Conservation (phyloP, 1,139 yeast genomes). For the Scheffersomyces titani region DNA sequence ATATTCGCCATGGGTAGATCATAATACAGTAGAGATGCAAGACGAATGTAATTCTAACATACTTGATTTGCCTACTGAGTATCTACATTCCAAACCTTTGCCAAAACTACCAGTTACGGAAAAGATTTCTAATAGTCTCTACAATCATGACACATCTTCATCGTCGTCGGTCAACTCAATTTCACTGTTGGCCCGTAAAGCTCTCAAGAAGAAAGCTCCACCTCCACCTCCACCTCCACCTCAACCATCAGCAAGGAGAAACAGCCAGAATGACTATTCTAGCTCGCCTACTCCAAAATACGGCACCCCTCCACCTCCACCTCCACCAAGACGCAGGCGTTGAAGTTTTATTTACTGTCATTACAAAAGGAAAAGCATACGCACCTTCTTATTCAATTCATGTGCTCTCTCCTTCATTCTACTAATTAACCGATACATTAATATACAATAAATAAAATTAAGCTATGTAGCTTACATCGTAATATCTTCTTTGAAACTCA, state of each 20-base stretch:
- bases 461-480: constrained; percentile 45
- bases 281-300: not conserved
- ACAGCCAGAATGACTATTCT: not conserved
- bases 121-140: constrained; percentile 5
- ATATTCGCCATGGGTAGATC: not conserved
- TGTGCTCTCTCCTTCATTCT: not conserved
- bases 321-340: constrained; percentile 18
- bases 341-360: not conserved
- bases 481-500: constrained; percentile 71
- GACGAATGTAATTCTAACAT: constrained; percentile 10
- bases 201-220: constrained; percentile 38
- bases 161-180: constrained; percentile 18
- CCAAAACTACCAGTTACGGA: constrained; percentile 11
- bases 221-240: constrained; percentile 43
- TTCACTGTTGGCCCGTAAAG: constrained; percentile 28
- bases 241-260: constrained; percentile 5
- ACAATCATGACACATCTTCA: constrained; percentile 9
- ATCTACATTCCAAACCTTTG: constrained; percentile 21
- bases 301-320: constrained; percentile 14
- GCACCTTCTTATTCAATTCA: not conserved
- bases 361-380: not conserved
- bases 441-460: too few species aligned
- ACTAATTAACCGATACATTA: not conserved
- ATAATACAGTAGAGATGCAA: not conserved
- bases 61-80: constrained; percentile 39